Base-by-base conservation (phyloP, 2,329 filamentous ascomycete genomes). In the Aspergillus phoenicis region DNA sequence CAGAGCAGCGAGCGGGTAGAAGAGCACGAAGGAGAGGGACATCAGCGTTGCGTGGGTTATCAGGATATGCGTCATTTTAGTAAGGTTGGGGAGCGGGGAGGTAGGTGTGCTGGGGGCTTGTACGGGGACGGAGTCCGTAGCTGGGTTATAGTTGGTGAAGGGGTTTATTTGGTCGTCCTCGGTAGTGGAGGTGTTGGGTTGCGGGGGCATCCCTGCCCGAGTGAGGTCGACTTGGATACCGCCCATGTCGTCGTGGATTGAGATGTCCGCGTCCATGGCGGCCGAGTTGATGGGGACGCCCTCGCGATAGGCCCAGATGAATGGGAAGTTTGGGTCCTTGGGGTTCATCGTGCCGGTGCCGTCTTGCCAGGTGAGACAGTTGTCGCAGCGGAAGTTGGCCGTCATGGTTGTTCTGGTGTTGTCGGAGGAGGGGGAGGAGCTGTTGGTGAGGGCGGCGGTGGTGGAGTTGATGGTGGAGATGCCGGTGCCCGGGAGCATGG, bases 401-500 rank as follows among this genome's bases (percentile, higher is more conserved):
- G 82, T 78, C 82, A 89, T 87, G 22, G 77, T 75, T 6, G 41
- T 22, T 11, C 15, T 20, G 17, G n/a, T 43, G 8, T 43, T n/a
- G 55, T 30, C 33, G 11, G 33, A 36, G 30, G 76, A 80, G 52
- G 77, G 66, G 24, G 71, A 67, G 41, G 89, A 76, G 39, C 87
- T 87, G 49, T 85, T 88, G 53, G 28, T 30, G 28, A 30, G 28
- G 10, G 28, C 28, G 28, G 28, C 28, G 8, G 8, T 20, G 17
- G 8, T 43, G n/a, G n/a, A 17, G 8, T 43, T 17, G 57, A 76
- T 80, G 52, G 77, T 66, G 24, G 72, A 67, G 45, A 89, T 76
- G 39, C 87, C 87, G 49, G 85, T 88, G 52, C 87, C 87, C 0
- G 75, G 80, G 2, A 89, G 80, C 4, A 89, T 78, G 38, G 82